phyloP scores from a whole-genome alignment of 148 eudicot genomes.

The Arbutus unedo region DNA sequence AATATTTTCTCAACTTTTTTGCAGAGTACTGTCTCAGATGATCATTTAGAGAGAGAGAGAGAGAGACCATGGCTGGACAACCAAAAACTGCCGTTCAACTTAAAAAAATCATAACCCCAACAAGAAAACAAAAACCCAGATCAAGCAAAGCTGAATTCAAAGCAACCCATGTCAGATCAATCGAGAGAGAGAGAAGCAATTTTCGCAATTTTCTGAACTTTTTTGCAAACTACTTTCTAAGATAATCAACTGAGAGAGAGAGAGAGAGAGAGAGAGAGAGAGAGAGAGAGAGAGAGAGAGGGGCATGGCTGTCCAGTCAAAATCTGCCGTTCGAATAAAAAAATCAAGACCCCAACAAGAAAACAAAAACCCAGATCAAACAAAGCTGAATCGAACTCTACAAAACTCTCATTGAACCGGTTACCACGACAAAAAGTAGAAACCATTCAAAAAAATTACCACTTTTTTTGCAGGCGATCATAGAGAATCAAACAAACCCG shows the following conservation, averaged over 20 bases:
- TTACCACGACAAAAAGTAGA: background rate
- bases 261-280: background rate
- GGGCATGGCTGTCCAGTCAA: background rate
- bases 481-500: background rate
- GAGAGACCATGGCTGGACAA: no score
- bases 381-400: background rate
- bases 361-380: background rate
- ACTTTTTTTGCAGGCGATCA: background rate
- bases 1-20: no score
- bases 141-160: no score
- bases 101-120: no score
- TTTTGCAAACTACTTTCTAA: background rate
- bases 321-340: background rate
- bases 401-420: background rate
- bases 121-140: no score
- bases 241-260: background rate
- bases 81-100: no score
- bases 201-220: background rate
- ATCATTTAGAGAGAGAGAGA: no score
- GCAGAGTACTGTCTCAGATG: no score
- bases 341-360: background rate
- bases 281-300: background rate
- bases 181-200: background rate
- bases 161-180: no score
- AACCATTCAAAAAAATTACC: no score